Evolutionary conservation across 768 basidiomycete genomes (phyloP), one percentile per base, ranked within the genome.

Genomic region (Pholiota conissans): DNA sequence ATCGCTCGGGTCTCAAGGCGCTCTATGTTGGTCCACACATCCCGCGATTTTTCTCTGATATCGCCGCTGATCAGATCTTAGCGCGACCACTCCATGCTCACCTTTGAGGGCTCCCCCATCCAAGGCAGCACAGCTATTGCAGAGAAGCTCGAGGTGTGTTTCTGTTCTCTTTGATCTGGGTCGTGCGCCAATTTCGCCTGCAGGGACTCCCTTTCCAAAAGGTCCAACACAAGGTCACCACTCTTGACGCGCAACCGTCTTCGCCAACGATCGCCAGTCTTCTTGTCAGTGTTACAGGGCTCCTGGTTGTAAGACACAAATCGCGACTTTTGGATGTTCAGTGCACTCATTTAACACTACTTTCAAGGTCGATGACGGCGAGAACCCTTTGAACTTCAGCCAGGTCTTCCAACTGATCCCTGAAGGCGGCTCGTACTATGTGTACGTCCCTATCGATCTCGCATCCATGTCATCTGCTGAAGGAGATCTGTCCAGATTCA

Each of bases 361-460:
- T 46, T 46, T 37, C 59, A 63, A 93, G 92, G 85, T 98, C 62
- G 95, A 98, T 64, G 92, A 90, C 60, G 80, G 79, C 61, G 40
- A 73, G 56, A 90, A 91, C 63, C 85, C 92, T n/a, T 77, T 99
- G 56, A 86, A 85, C 66, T 99, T 92, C 79, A 91, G 87, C 62
- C 97, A 99, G 75, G 79, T 86, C 61, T 99, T 99, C 85, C 93
- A 96, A 63, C 85, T 99, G 57, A 80, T 91, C 52, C 87, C 84
- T 26, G 91, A 95, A 2, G 84, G 79, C 5, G 65, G 62, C 18
- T 84, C 84, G 63, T 95, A 89, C 79, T 98, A 87, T 69, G 90
- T 98, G 94, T 95, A 73, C 47, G 91, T 39, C 18, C 27, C 22
- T 27, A 50, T 51, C 49, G 49, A 48, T 40, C 18, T 6, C 10